Evolutionary conservation across 2,329 filamentous ascomycete genomes (phyloP), one percentile per base, ranked within the genome.

Genomic region (Coniochaeta sp.): DNA sequence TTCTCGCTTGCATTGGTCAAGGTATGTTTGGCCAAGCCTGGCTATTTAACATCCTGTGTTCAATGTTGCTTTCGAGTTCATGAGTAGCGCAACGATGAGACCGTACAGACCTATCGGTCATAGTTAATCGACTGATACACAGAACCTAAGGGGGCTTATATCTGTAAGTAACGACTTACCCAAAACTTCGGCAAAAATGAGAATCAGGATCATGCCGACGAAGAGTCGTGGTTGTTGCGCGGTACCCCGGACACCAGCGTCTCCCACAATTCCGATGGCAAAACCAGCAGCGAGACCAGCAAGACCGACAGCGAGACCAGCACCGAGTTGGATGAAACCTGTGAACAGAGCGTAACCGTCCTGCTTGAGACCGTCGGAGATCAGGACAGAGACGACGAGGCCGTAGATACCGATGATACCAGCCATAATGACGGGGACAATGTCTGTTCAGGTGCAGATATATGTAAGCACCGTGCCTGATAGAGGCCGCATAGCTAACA

Each of bases 371-470:
- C 86, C 87, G 75, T 91, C 89, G 72, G 90, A 92, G 73, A 95
- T 91, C 71, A 95, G 79, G 75, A 95, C 90, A 19, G 90, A 93
- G 63, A 93, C 90, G 78, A 95, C 90, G 67, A 95, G 85, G 71
- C 90, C 90, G 81, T 95, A 99, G 78, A 99, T 98, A 89, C 91
- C 95, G 80, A 99, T 98, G 79, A 99, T 99, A 98, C 95, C 95
- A 84, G 95, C 95, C 95, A 99, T 99, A 88, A 99, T 96, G 79
- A 98, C 95, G 76, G 95, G 95, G 67, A 98, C 93, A 77, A 98
- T 97, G 85, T 97, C 93, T 98, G 68, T 11, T 57, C 8, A 19
- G n/a, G 19, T 22, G 19, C 7, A 24, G 16, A 17, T 33, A 33
- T 36, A 57, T 26, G 54, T 38, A 24, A 56, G 54, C 22, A 26